These are phyloP conservation scores for Fonsecaea multimorphosa DNA, from an alignment of 2,329 filamentous ascomycete species.

Conservation along the genomic window DNA sequence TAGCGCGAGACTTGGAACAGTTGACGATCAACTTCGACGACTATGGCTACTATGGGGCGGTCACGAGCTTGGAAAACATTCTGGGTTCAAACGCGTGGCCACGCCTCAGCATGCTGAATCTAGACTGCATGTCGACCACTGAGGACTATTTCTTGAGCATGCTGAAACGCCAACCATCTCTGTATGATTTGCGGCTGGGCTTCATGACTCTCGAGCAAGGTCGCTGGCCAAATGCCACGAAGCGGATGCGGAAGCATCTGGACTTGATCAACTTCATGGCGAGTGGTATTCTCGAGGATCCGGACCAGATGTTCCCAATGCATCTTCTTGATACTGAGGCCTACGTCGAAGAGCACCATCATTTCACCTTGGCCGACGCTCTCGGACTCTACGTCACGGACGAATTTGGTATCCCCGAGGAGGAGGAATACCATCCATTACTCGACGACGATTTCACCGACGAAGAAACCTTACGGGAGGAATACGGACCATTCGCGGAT, in stretches of 20 bases:
- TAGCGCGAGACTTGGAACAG: constrained; percentile 26
- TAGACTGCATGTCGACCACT: constrained; percentile 36
- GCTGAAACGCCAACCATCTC: constrained; percentile 34
- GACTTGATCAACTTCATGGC: constrained; percentile 28
- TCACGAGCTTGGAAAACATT: constrained; percentile 26
- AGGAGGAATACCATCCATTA: constrained; percentile 31
- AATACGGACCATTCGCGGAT: constrained; percentile 32
- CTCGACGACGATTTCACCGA: constrained; percentile 30
- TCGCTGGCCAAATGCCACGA: constrained; percentile 31
- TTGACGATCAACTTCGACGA: constrained; percentile 39
- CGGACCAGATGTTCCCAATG: constrained; percentile 32
- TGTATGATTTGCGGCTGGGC: constrained; percentile 29
- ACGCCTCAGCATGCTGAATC: constrained; percentile 30
- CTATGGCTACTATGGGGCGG: constrained; percentile 30
- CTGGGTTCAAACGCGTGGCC: constrained; percentile 32
- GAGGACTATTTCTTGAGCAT: constrained; percentile 29
- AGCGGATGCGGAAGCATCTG: constrained; percentile 32
- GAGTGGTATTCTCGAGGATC: constrained; percentile 35
- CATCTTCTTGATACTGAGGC: constrained; percentile 31
- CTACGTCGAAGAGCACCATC: constrained; percentile 26
- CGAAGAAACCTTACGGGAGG: constrained; percentile 30
- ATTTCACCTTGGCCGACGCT: constrained; percentile 29
- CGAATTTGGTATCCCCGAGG: constrained; percentile 9
- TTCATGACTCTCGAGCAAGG: constrained; percentile 33
- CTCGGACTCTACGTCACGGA: constrained; percentile 34